Percentiles rank a stretch among this genome's conserved stretches.
Evolutionary conservation across 495 filamentous ascomycete species (phyloP).

Genomic region (Margaritispora aquatica): DNA sequence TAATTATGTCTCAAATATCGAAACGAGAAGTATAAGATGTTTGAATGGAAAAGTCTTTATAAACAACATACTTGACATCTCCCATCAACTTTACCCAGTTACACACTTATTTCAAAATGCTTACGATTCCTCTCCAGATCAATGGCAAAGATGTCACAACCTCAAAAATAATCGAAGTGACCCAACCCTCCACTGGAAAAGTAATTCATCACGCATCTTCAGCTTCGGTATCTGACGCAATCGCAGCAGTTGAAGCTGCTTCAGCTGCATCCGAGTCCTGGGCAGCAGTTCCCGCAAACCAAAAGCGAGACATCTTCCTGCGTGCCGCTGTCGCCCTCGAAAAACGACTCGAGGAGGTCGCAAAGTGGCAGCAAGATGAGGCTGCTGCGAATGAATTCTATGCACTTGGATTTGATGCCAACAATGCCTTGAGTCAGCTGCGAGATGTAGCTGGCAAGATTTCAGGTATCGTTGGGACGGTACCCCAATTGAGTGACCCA

Average conservation of each 20-base stretch:
- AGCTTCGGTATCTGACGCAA: constrained; percentile 27
- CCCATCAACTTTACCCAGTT: background rate
- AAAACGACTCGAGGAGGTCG: constrained; percentile 54
- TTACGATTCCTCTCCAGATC: constrained; percentile 10
- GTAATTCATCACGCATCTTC: background rate
- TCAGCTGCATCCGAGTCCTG: constrained; percentile 64
- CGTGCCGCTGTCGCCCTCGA: constrained; percentile 65
- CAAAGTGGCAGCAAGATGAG: constrained; percentile 43
- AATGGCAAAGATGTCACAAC: constrained; percentile 11
- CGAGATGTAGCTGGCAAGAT: constrained; percentile 69
- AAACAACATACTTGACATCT: no score
- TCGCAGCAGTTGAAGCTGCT: constrained; percentile 56
- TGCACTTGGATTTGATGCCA: constrained; percentile 55
- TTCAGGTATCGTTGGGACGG: constrained; percentile 48
- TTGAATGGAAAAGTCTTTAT: no score
- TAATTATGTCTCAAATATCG: no score
- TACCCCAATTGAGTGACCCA: constrained; percentile 44
- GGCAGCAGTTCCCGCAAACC: constrained; percentile 51
- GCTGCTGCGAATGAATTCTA: constrained; percentile 52
- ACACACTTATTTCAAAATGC: background rate
- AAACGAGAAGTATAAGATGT: no score
- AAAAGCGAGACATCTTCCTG: constrained; percentile 66
- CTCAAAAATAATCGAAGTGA: constrained; percentile 3
- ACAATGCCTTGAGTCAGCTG: constrained; percentile 50
- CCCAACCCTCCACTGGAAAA: constrained; percentile 4